Conservation (phyloP, 2,329 filamentous ascomycete genomes). For the Beauveria brongniartii region DNA sequence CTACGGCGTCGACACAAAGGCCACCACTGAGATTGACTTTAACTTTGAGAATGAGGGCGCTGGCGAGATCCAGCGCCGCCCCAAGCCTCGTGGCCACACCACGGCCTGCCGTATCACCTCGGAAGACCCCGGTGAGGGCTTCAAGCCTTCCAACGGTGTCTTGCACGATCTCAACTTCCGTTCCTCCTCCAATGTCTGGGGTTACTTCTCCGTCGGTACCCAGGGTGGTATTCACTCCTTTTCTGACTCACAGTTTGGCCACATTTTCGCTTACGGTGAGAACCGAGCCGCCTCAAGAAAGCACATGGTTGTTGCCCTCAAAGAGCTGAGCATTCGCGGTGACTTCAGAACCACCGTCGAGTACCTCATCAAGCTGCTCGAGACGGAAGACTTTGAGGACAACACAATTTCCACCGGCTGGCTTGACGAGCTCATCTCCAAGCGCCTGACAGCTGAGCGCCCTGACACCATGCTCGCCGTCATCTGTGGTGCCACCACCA, state of each 20-base stretch:
- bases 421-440: slow-evolving; percentile 97
- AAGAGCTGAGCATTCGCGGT: slow-evolving; percentile 98
- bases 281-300: slow-evolving; percentile 93
- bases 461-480: slow-evolving; percentile 92
- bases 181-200: slow-evolving; percentile 98
- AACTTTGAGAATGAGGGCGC: slow-evolving; percentile 86
- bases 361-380: slow-evolving; percentile 96
- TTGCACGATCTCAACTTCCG: slow-evolving; percentile 99
- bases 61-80: slow-evolving; percentile 75
- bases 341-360: slow-evolving; percentile 98
- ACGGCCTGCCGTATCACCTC: slow-evolving; percentile 99
- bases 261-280: slow-evolving; percentile 98
- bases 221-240: slow-evolving; percentile 98
- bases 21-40: slow-evolving; percentile 84
- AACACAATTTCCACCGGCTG: slow-evolving; percentile 99
- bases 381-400: slow-evolving; percentile 96
- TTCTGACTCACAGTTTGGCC: slow-evolving; percentile 97
- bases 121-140: slow-evolving; percentile 96
- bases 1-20: slow-evolving; percentile 90
- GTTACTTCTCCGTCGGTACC: slow-evolving; percentile 98
- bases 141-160: slow-evolving; percentile 98
- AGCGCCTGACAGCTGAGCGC: slow-evolving; percentile 91
- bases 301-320: slow-evolving; percentile 98
- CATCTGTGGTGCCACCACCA: slow-evolving; percentile 88
- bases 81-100: slow-evolving; percentile 90